Base-by-base conservation (phyloP, 2,329 filamentous ascomycete species). In the Clonostachys chloroleuca region DNA sequence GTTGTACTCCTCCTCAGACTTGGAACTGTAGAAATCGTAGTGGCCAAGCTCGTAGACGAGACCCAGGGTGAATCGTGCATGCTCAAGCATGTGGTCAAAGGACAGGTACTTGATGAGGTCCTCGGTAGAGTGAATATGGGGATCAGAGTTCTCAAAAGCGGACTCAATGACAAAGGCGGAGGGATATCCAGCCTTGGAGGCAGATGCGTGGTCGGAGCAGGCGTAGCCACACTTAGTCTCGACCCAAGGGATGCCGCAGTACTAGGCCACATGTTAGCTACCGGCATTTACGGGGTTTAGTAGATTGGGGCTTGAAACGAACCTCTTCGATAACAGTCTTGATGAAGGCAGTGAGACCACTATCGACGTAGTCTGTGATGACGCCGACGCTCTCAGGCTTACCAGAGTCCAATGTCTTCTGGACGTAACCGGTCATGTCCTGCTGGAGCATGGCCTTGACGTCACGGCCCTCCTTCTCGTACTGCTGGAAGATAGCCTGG, bases 391-490 rank as follows among this genome's bases (percentile, higher is more conserved):
- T 86, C 74, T 96, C 92, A 6, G 83, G 79, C 66, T 89, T 77
- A 49, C 91, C 91, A 4, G 89, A 86, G 54, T 94, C 87, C 17
- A 94, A 70, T 1, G 91, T 95, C 59, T 84, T 85, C 63, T 92
- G 83, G 6, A 91, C 80, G 63, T 87, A 96, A 16, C 92, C 92
- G 2, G 90, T 95, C 92, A 97, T 97, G 67, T 97, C 92, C 69
- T 97, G 92, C 72, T 97, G 92, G 47, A 97, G 80, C 94, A 97
- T 97, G 34, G 92, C 92, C 71, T 92, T 95, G 65, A 97, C 78
- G 54, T 92, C 83, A 24, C 85, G 80, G 34, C 79, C 77, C 18
- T 80, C 68, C 63, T 84, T 82, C 67, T 88, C 84, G 61, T 97
- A 97, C 8, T 80, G 72, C 44, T 80, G 77, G 74, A 96, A 97